A percentile compares a stretch with the other conserved stretches of the same genome.
Evolutionary conservation across 2,329 filamentous ascomycete species (phyloP).

Genomic region (Pseudopyricularia javanii): DNA sequence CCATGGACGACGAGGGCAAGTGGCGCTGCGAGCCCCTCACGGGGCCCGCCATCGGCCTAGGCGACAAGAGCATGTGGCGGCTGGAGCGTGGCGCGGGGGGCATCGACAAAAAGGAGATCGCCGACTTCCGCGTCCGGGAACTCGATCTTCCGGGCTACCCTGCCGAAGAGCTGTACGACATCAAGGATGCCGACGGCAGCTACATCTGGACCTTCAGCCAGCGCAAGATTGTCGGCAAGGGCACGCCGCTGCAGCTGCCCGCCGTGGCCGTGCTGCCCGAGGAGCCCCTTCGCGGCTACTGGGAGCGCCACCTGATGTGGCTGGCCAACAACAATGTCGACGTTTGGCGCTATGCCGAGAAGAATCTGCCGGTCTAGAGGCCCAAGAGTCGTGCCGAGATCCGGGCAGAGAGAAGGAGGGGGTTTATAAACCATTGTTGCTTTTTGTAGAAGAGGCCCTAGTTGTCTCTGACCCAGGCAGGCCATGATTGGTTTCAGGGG

Average conservation of each 20-base stretch:
- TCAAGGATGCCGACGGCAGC: conserved; percentile 11
- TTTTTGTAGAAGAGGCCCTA: not conserved
- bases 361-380: not conserved
- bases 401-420: not conserved
- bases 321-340: conserved; percentile 7
- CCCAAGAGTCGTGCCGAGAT: not conserved
- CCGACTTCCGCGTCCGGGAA: conserved; percentile 5
- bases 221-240: conserved; percentile 6
- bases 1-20: conserved; percentile 19
- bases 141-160: conserved; percentile 4
- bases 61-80: conserved; percentile 11
- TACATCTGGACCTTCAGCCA: conserved; percentile 17
- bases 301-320: conserved; percentile 14
- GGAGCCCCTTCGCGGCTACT: conserved; percentile 19
- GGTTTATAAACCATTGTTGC: not conserved
- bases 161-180: conserved; percentile 11
- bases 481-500: too few relatives aligned
- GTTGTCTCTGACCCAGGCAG: too few relatives aligned
- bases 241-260: conserved; percentile 9
- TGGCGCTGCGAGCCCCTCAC: conserved; percentile 16
- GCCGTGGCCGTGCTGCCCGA: conserved; percentile 13
- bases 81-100: conserved; percentile 8
- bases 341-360: conserved; percentile 6
- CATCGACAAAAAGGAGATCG: conserved; percentile 3
- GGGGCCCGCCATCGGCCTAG: conserved; percentile 2